phyloP scores from a whole-genome alignment of 768 basidiomycete species.

The Lentinus tigrinus region DNA sequence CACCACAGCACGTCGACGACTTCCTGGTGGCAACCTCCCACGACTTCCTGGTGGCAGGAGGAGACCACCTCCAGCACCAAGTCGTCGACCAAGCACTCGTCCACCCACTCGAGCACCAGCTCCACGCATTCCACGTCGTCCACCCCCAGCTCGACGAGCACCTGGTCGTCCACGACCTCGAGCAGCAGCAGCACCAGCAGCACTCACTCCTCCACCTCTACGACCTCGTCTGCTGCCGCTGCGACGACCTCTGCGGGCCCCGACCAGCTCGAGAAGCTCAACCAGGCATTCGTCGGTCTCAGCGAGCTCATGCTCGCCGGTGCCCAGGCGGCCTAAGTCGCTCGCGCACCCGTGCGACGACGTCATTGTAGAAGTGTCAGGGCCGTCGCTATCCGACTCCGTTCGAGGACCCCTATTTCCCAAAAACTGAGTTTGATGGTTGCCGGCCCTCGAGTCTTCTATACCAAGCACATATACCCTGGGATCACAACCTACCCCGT shows the following conservation, averaged over 20 bases:
- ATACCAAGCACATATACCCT: no score
- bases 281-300: conserved; percentile 30
- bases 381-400: no score
- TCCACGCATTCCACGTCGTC: conserved; percentile 7
- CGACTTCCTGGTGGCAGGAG: conserved; percentile 19
- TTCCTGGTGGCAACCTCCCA: conserved; percentile 20
- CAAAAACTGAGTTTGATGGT: no score
- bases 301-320: conserved; percentile 24
- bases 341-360: neutral
- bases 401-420: no score
- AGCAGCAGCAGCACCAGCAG: conserved; percentile 14
- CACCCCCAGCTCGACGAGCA: neutral
- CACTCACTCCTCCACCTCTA: conserved; percentile 24
- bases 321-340: conserved; percentile 6
- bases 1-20: conserved; percentile 7
- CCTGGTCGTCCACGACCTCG: conserved; percentile 1
- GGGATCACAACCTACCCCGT: neutral
- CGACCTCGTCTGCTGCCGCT: conserved; percentile 29
- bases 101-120: conserved; percentile 10
- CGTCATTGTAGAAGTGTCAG: neutral
- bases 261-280: conserved; percentile 34
- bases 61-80: conserved; percentile 4
- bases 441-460: no score
- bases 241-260: conserved; percentile 28
- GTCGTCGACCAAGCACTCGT: conserved; percentile 22